Evolutionary conservation across 176 grass and related monocot species (phyloP).

Genomic region (Hordeum marinum): DNA sequence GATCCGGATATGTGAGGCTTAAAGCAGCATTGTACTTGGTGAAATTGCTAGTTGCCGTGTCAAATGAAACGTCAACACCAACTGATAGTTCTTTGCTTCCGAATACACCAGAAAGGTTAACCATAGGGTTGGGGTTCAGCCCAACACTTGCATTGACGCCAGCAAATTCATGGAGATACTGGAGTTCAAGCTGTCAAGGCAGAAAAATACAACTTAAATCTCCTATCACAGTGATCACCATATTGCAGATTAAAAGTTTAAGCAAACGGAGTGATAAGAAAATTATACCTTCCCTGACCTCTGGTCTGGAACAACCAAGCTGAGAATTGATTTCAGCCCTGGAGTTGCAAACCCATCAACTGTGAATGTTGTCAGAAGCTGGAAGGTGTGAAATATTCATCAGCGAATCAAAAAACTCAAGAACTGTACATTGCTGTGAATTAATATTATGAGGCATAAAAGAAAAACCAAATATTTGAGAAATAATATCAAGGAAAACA

Average conservation of each 20-base stretch:
- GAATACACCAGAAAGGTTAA: constrained; percentile 73
- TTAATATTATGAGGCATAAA: not conserved
- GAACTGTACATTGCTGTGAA: not conserved
- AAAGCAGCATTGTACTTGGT: constrained; percentile 70
- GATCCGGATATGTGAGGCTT: constrained; percentile 56
- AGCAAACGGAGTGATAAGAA: not conserved
- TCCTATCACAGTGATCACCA: not conserved
- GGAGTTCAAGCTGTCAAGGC: constrained; percentile 60
- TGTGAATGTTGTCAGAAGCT: constrained; percentile 67
- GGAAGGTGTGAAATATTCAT: constrained; percentile 18
- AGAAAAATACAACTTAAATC: not conserved
- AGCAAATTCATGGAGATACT: constrained; percentile 61
- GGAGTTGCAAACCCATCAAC: constrained; percentile 55
- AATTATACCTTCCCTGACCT: constrained; percentile 67
- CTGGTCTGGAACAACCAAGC: constrained; percentile 70
- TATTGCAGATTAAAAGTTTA: not conserved
- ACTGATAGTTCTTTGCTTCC: constrained; percentile 60
- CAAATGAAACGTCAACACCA: constrained; percentile 75
- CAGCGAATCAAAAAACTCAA: not conserved
- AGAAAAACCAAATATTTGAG: not conserved
- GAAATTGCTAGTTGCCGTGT: constrained; percentile 60
- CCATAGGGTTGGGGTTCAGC: constrained; percentile 66
- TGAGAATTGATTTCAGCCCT: constrained; percentile 67
- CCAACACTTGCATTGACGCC: constrained; percentile 61
- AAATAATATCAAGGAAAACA: not conserved